Conservation (phyloP, 2,329 filamentous ascomycete species). For the Verticillium longisporum region DNA sequence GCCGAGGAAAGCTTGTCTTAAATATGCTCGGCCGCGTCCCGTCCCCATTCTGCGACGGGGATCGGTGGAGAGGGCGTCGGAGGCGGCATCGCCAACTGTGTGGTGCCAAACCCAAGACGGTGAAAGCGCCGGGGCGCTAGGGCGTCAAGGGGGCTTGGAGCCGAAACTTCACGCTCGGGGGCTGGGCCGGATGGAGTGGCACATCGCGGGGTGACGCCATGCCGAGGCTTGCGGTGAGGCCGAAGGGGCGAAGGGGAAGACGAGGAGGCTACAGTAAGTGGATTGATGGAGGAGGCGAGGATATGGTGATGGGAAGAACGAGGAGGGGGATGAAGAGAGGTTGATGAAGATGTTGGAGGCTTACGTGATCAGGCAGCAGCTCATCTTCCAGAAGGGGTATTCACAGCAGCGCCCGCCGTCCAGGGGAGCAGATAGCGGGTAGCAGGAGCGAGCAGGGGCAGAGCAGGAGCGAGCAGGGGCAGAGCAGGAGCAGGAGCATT, state of each 20-base stretch:
- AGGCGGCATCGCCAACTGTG: background rate
- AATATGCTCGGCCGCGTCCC: background rate
- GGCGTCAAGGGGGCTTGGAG: background rate
- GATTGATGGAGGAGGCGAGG: background rate
- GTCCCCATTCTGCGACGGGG: background rate
- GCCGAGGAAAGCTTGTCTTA: background rate
- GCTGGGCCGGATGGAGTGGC: background rate
- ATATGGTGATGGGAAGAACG: too few relatives aligned
- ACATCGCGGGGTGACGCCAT: background rate
- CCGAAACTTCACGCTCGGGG: background rate
- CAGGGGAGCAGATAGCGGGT: too few relatives aligned
- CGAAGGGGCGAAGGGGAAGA: background rate
- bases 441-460: too few relatives aligned
- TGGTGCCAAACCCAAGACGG: background rate
- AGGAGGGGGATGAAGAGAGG: too few relatives aligned
- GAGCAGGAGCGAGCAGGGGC: too few relatives aligned
- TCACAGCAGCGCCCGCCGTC: too few relatives aligned
- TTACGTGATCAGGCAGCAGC: background rate
- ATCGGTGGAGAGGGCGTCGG: background rate
- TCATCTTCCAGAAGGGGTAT: too few relatives aligned
- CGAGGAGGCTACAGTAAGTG: background rate
- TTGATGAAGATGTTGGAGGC: too few relatives aligned
- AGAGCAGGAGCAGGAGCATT: too few relatives aligned
- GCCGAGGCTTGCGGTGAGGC: background rate
- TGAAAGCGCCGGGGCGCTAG: background rate